These are phyloP conservation scores for Paramyrothecium roridum DNA, from an alignment of 2,329 filamentous ascomycete genomes.

Conservation along the genomic window DNA sequence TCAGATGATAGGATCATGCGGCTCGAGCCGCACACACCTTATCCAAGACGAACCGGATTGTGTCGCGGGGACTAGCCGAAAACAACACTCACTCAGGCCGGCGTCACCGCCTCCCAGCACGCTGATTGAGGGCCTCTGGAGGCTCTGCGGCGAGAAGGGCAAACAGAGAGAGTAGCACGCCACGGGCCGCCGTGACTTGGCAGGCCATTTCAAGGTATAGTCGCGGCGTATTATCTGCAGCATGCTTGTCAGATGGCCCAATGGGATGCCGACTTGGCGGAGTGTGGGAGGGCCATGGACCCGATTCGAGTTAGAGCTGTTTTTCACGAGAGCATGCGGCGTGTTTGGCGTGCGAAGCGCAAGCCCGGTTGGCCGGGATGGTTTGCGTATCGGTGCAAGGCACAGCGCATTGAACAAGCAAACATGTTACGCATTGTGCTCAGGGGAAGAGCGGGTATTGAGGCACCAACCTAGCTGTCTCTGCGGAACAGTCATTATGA, in stretches of 20 bases:
- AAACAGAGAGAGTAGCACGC: neutral
- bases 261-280: neutral
- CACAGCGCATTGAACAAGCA: no score
- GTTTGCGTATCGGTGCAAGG: neutral
- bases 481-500: no score
- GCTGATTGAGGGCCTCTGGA: no score
- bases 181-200: neutral
- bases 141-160: neutral
- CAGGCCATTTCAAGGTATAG: neutral
- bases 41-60: neutral
- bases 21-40: conserved; percentile 6
- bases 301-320: neutral
- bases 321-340: neutral
- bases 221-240: neutral
- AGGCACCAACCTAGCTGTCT: no score
- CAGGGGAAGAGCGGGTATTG: no score
- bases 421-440: no score
- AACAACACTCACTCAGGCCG: neutral
- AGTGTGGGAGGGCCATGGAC: neutral
- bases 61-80: neutral
- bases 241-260: neutral
- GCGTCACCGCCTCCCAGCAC: neutral
- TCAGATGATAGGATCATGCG: conserved; percentile 14
- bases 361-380: neutral
- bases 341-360: neutral